Base-by-base conservation (phyloP, 1,284 basidiomycete genomes). In the Marasmius sp. region DNA sequence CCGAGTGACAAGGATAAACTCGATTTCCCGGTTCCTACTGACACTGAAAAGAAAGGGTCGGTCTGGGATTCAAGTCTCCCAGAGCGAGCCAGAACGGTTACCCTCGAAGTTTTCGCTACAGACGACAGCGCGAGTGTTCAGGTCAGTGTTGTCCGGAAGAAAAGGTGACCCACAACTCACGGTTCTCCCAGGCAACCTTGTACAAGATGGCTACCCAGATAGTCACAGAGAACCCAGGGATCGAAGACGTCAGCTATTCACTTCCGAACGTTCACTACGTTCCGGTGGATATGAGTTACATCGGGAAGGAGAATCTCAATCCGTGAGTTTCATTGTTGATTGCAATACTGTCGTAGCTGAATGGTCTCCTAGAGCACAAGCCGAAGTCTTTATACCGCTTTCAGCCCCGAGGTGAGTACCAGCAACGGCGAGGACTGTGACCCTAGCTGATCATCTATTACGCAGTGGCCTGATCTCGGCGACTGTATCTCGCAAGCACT, bases 251-350 rank as follows among this genome's bases (percentile, higher is more conserved):
- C 43, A 81, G 82, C 34, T 97, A 96, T 77, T 77, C 80, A 55
- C 81, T 97, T 36, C 96, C 96, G 9, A 98, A 98, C 84, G 96
- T 95, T 78, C 95, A 97, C 73, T 97, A 95, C 74, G 85, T 97
- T 68, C 91, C 90, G 0, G 89, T 92, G 57, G 86, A 92, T 72
- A 89, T 92, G 90, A 77, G 74, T 14, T 65, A 88, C 66, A 74
- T 84, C 48, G 81, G 79, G 14, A 65, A 85, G 37, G 66, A 66
- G 39, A 69, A 69, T 53, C 11, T 65, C 16, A 67, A 64, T 12
- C 67, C 67, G 61, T 61, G 20, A 41, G 54, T 58, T 34, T 56
- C 39, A 37, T 14, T 34, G 27, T 12, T 34, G 6, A 7, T n/a
- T 33, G 36, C 12, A 20, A 12, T 34, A 18, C 3, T 39, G 6